phyloP scores from a whole-genome alignment of 2,329 filamentous ascomycete species.

The Westerdykella sp. region DNA sequence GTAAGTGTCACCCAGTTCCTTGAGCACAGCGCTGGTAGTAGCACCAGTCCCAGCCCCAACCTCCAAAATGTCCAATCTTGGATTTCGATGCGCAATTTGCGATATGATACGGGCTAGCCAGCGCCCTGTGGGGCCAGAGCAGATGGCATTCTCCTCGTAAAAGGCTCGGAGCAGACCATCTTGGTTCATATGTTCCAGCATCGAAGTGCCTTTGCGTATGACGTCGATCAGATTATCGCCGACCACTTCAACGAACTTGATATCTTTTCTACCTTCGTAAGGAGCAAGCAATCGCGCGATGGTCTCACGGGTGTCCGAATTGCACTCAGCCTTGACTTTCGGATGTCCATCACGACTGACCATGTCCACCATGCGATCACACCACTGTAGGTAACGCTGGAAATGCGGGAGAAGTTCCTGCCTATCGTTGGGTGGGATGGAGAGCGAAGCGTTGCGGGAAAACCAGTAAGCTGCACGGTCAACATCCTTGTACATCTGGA shows the following conservation, averaged over 20 bases:
- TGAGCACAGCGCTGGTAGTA: constrained; percentile 4
- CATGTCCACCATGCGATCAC: not conserved
- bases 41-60: constrained; percentile 10
- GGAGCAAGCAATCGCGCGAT: too few relatives aligned
- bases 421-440: too few relatives aligned
- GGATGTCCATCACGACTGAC: not conserved
- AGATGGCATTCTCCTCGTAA: constrained; percentile 6
- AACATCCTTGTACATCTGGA: not conserved
- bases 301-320: too few relatives aligned
- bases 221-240: constrained; percentile 4
- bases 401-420: not conserved
- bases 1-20: not conserved
- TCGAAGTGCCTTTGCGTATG: constrained; percentile 2
- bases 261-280: not conserved
- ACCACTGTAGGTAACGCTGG: not conserved
- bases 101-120: too few relatives aligned
- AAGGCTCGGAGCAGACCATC: constrained; percentile 9
- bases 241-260: constrained; percentile 2
- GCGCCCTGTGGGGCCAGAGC: too few relatives aligned
- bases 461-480: too few relatives aligned
- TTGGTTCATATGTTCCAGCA: constrained; percentile 7
- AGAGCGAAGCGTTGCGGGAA: too few relatives aligned
- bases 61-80: constrained; percentile 7
- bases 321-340: too few relatives aligned
- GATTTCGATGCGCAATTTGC: constrained; percentile 4